Evolutionary conservation across 2,329 filamentous ascomycete species (phyloP).

Genomic region (Alternaria solani): DNA sequence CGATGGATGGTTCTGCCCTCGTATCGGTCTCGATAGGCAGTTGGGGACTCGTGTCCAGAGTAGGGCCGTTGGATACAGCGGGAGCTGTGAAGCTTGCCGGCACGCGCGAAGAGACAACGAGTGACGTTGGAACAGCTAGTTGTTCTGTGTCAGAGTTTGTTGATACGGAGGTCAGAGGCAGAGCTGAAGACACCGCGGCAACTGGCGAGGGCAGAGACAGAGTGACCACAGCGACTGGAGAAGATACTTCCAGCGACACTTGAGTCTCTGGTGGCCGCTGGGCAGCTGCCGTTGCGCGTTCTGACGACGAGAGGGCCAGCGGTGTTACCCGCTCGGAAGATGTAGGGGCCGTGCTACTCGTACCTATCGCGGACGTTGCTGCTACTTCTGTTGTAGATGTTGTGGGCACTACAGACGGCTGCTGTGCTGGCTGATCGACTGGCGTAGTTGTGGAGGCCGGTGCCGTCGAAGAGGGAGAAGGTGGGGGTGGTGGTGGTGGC

Average conservation of each 20-base stretch:
- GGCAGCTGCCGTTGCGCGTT: conserved; percentile 18
- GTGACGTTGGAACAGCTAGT: conserved; percentile 36
- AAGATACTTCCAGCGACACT: conserved; percentile 7
- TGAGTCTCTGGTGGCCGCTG: conserved; percentile 2
- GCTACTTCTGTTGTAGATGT: conserved; percentile 36
- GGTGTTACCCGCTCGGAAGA: conserved; percentile 30
- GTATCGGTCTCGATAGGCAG: conserved; percentile 18
- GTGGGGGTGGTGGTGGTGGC: conserved; percentile 23
- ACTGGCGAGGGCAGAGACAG: conserved; percentile 1
- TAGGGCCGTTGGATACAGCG: conserved; percentile 21
- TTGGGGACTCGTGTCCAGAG: conserved; percentile 23
- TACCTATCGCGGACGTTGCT: conserved; percentile 46
- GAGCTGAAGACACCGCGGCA: conserved; percentile 18
- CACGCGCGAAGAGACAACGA: conserved; percentile 12
- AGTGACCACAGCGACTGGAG: neutral
- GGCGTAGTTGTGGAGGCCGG: conserved; percentile 22
- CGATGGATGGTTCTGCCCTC: conserved; percentile 15
- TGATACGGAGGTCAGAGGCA: conserved; percentile 27
- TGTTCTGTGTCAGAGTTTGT: conserved; percentile 43
- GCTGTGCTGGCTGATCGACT: conserved; percentile 16
- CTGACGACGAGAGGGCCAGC: conserved; percentile 33
- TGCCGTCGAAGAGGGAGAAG: conserved; percentile 28
- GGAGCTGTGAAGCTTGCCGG: conserved; percentile 18
- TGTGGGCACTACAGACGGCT: conserved; percentile 28
- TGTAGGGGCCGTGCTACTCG: conserved; percentile 41